Base-by-base conservation (phyloP, 805 yeast genomes). In the Komagataella ulmi region DNA sequence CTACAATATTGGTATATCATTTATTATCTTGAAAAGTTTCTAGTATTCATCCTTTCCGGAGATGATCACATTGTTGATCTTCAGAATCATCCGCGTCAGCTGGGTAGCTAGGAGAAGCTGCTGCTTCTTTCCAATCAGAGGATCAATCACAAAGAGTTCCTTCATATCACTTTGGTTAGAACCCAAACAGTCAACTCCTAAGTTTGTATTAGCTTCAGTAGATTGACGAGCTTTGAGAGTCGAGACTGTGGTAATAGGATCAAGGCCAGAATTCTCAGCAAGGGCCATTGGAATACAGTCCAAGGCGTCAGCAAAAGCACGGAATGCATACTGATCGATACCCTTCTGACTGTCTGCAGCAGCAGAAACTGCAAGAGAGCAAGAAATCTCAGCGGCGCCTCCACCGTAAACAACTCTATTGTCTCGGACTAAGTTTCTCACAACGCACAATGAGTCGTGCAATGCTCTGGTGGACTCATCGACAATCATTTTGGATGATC, bases 331-430 rank as follows among this genome's bases (percentile, higher is more conserved):
- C 73, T 95, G 99, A 61, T 91, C 97, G 56, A 91, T 91, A 53
- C 98, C 98, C 60, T 83, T 83, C 68, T 87, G 95, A 63, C 79
- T 81, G 66, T 91, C 97, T 49, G 98, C 97, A 57, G 85, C 96
- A 49, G 84, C 87, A 53, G 88, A 75, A 14, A 93, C 96, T 17
- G 93, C 95, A 59, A 93, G 71, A 12, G 98, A 89, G 73, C 96
- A 85, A 2, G 96, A 77, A 51, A 93, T 82, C 71, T 93, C 99
- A 44, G 98, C 95, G 19, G 99, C 96, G 58, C 99, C 99, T 60
- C 99, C 99, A 56, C 99, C 99, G 63, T 93, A 93, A n/a, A 95
- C 97, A 48, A 93, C 88, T 67, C 97, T 79, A 65, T 81, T 84
- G 67, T 95, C 98, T 61, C 83, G 80, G 50, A 95, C 84, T 65